phyloP scores from a whole-genome alignment of 805 yeast genomes.

The Saturnispora kantuleensis region DNA sequence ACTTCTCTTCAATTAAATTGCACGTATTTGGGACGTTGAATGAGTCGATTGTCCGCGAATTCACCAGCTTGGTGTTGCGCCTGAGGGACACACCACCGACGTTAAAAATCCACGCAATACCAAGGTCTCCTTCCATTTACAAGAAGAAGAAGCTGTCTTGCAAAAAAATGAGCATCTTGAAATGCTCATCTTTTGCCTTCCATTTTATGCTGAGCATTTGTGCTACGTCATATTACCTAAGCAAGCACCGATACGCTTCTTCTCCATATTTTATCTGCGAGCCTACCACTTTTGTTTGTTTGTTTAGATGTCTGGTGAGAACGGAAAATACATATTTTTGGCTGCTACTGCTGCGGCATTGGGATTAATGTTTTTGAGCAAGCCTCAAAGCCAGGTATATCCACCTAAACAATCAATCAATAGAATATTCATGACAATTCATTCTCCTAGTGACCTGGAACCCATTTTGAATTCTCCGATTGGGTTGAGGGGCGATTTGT shows the following conservation, averaged over 20 bases:
- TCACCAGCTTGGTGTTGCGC: neutral
- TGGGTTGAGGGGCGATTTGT: slow-evolving; percentile 8
- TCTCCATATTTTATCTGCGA: neutral
- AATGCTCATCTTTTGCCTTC: neutral
- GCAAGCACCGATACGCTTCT: no score
- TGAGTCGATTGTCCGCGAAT: slow-evolving; percentile 22
- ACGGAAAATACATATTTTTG: neutral
- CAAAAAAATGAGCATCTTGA: slow-evolving; percentile 3
- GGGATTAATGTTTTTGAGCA: neutral
- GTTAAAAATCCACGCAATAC: slow-evolving; percentile 1
- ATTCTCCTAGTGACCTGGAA: slow-evolving; percentile 51
- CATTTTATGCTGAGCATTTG: neutral
- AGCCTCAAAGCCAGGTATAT: slow-evolving; percentile 13
- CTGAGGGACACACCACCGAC: neutral
- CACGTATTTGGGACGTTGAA: slow-evolving; percentile 37
- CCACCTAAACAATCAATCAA: slow-evolving; percentile 30
- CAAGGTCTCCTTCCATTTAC: neutral
- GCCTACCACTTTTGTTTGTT: neutral
- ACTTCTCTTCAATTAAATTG: slow-evolving; percentile 18
- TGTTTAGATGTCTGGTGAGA: neutral
- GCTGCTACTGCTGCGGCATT: slow-evolving; percentile 4
- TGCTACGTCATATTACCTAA: no score
- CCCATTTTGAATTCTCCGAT: slow-evolving; percentile 27
- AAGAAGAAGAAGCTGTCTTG: neutral
- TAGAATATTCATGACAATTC: slow-evolving; percentile 42